Percentiles rank a stretch among this genome's conserved stretches.
phyloP scores from a whole-genome alignment of 2,329 filamentous ascomycete species.

The Curvularia sp. region DNA sequence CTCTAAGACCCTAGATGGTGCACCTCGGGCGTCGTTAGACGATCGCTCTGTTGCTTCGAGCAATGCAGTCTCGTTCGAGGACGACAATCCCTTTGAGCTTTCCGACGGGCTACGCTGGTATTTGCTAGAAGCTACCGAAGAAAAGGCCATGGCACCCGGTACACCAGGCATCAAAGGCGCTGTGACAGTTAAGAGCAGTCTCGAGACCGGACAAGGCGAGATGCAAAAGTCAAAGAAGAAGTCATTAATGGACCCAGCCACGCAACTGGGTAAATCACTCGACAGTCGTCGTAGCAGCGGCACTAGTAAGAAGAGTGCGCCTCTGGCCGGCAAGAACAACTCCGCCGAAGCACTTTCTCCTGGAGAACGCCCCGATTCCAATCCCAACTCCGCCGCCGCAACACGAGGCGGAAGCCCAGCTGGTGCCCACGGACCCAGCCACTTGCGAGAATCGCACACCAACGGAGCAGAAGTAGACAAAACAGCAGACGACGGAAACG shows the following conservation, averaged over 20 bases:
- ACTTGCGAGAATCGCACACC: slow-evolving; percentile 43
- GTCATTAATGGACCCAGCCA: slow-evolving; percentile 56
- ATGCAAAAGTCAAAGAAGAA: slow-evolving; percentile 55
- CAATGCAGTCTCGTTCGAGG: slow-evolving; percentile 67
- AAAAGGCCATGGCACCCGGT: slow-evolving; percentile 86
- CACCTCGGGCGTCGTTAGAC: slow-evolving; percentile 53
- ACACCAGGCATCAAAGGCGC: slow-evolving; percentile 86
- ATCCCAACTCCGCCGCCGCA: slow-evolving; percentile 38
- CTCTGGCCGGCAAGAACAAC: slow-evolving; percentile 35
- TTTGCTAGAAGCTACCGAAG: slow-evolving; percentile 89
- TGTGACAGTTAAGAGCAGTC: slow-evolving; percentile 86
- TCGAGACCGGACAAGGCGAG: slow-evolving; percentile 83
- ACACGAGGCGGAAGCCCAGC: slow-evolving; percentile 45
- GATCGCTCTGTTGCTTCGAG: slow-evolving; percentile 60
- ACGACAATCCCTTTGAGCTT: slow-evolving; percentile 96
- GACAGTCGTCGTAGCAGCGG: slow-evolving; percentile 91
- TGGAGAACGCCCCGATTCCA: slow-evolving; percentile 33
- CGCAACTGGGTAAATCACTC: slow-evolving; percentile 76
- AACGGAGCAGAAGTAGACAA: slow-evolving; percentile 30
- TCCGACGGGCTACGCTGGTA: slow-evolving; percentile 97
- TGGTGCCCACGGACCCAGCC: slow-evolving; percentile 42
- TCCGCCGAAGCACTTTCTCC: slow-evolving; percentile 38
- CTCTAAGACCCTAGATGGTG: slow-evolving; percentile 72
- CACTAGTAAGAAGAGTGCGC: slow-evolving; percentile 77
- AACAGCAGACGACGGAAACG: slow-evolving; percentile 44